These are phyloP conservation scores for Solanum chilense DNA, from an alignment of 257 asterid genomes.

Conservation along the genomic window DNA sequence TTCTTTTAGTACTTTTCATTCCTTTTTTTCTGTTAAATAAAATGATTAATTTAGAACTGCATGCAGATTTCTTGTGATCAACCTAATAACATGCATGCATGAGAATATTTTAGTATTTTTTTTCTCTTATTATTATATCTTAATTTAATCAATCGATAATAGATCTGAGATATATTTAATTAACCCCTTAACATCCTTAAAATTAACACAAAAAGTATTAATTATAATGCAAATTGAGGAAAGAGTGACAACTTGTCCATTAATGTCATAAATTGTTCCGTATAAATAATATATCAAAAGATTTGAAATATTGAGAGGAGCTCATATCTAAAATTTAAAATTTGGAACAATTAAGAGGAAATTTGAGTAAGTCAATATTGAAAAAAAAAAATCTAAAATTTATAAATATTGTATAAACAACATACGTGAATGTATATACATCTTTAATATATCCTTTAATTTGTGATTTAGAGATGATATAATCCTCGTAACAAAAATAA, in stretches of 20 bases:
- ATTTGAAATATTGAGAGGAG: neutral
- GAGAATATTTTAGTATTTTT: neutral
- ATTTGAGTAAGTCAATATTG: too few species aligned
- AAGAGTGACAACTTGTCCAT: neutral
- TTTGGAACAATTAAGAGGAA: neutral
- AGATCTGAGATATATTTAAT: neutral
- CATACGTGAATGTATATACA: neutral
- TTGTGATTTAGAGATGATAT: neutral
- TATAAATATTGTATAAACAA: neutral
- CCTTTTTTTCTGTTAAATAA: neutral
- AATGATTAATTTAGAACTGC: neutral
- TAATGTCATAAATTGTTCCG: too few species aligned
- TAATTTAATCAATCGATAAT: neutral
- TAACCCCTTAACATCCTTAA: neutral
- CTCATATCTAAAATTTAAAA: too few species aligned
- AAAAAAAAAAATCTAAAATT: too few species aligned
- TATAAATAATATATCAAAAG: too few species aligned
- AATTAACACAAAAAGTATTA: neutral
- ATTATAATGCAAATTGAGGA: neutral
- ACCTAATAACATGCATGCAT: neutral
- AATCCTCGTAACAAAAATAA: too few species aligned
- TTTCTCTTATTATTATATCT: neutral
- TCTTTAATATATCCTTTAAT: too few species aligned
- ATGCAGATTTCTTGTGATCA: neutral
- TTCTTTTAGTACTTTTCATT: neutral